Conservation (phyloP, 805 yeast genomes). For the Candida qinlingensis region DNA sequence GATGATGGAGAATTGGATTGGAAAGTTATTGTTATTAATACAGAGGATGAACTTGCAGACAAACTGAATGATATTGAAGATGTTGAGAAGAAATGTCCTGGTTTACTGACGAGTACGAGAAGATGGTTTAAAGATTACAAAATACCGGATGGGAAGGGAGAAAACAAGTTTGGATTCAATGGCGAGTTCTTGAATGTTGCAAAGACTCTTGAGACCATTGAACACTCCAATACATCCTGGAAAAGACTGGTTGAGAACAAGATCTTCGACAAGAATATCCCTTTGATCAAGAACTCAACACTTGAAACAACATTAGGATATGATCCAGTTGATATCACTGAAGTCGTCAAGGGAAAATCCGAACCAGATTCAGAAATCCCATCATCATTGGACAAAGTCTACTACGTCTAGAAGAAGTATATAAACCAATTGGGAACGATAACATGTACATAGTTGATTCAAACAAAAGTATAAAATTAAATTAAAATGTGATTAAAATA, state of each 20-base stretch:
- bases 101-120: constrained; percentile 60
- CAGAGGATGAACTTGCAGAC: constrained; percentile 57
- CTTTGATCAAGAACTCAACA: constrained; percentile 50
- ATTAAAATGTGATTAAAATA: neutral
- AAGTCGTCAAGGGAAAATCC: constrained; percentile 17
- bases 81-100: constrained; percentile 63
- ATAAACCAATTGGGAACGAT: neutral
- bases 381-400: constrained; percentile 31
- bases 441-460: neutral
- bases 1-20: constrained; percentile 98
- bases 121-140: constrained; percentile 84
- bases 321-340: constrained; percentile 28
- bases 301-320: constrained; percentile 43
- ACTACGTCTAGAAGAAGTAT: constrained; percentile 17
- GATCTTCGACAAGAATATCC: constrained; percentile 29
- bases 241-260: constrained; percentile 43
- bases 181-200: constrained; percentile 58
- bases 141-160: constrained; percentile 75
- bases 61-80: constrained; percentile 60
- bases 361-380: constrained; percentile 34
- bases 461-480: too few species aligned
- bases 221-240: constrained; percentile 71
- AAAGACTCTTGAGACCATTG: constrained; percentile 54
- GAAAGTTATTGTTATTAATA: constrained; percentile 74
- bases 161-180: constrained; percentile 67